These are phyloP conservation scores for Ophiostoma montium DNA, from an alignment of 2,329 filamentous ascomycete genomes.

Conservation along the genomic window DNA sequence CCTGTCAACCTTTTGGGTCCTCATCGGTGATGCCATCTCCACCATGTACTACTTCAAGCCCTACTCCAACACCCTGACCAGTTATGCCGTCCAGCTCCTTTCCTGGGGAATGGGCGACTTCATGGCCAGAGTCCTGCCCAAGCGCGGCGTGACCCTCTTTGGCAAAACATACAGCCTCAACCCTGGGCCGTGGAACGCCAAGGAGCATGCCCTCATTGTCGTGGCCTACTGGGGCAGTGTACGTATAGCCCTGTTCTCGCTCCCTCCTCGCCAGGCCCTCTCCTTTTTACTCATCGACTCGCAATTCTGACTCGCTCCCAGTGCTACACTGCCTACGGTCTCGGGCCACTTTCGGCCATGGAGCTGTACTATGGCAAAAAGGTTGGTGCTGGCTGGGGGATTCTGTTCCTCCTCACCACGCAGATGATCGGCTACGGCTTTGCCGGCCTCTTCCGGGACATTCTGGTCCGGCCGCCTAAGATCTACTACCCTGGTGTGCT, in stretches of 20 bases:
- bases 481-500: conserved; percentile 20
- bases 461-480: conserved; percentile 19
- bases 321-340: conserved; percentile 19
- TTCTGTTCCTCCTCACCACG: conserved; percentile 18
- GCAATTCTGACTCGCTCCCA: too few relatives aligned
- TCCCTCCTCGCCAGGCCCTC: too few relatives aligned
- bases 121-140: conserved; percentile 18
- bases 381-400: conserved; percentile 17
- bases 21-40: conserved; percentile 18
- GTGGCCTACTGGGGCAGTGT: conserved; percentile 20
- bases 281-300: too few relatives aligned
- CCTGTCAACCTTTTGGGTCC: conserved; percentile 20
- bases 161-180: conserved; percentile 20
- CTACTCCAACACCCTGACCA: conserved; percentile 16
- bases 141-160: conserved; percentile 14
- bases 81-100: conserved; percentile 20
- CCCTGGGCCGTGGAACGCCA: conserved; percentile 21
- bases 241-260: background rate
- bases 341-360: conserved; percentile 18
- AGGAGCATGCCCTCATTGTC: conserved; percentile 21
- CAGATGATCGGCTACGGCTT: conserved; percentile 21
- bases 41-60: conserved; percentile 23
- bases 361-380: conserved; percentile 18
- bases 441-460: conserved; percentile 18
- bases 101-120: conserved; percentile 20